These are phyloP conservation scores for Colletotrichum sp. DNA, from an alignment of 2,329 filamentous ascomycete species.

Conservation along the genomic window DNA sequence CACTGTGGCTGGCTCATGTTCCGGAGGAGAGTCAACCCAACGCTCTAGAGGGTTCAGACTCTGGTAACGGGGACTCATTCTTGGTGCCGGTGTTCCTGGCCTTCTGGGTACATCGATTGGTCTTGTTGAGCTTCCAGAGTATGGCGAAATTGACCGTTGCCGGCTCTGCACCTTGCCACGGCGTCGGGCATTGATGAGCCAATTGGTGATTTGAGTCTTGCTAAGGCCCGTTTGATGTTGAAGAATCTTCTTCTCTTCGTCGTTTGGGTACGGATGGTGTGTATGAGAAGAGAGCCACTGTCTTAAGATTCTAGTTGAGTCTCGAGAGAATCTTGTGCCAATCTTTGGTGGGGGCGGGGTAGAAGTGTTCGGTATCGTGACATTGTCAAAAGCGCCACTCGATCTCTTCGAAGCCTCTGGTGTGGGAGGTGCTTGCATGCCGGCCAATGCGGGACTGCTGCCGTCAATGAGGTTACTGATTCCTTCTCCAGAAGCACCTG, in stretches of 20 bases:
- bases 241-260: slow-evolving; percentile 8
- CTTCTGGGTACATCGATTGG: slow-evolving; percentile 6
- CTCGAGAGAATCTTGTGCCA: slow-evolving; percentile 26
- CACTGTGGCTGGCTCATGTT: slow-evolving; percentile 27
- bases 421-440: not conserved
- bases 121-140: slow-evolving; percentile 21
- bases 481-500: not conserved
- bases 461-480: not conserved
- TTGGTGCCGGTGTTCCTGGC: not conserved
- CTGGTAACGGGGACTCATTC: not conserved
- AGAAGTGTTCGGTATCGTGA: not conserved
- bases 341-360: slow-evolving; percentile 22
- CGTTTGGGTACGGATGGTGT: slow-evolving; percentile 11
- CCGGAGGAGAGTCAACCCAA: slow-evolving; percentile 24
- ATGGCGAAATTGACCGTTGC: slow-evolving; percentile 35
- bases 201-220: slow-evolving; percentile 16
- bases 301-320: slow-evolving; percentile 21
- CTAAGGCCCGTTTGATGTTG: slow-evolving; percentile 10
- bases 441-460: not conserved
- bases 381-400: not conserved
- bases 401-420: not conserved
- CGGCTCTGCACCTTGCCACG: slow-evolving; percentile 50
- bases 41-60: slow-evolving; percentile 3
- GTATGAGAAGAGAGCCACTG: slow-evolving; percentile 20
- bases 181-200: slow-evolving; percentile 12